phyloP scores from a whole-genome alignment of 768 basidiomycete species.

The Steccherinum ochraceum region DNA sequence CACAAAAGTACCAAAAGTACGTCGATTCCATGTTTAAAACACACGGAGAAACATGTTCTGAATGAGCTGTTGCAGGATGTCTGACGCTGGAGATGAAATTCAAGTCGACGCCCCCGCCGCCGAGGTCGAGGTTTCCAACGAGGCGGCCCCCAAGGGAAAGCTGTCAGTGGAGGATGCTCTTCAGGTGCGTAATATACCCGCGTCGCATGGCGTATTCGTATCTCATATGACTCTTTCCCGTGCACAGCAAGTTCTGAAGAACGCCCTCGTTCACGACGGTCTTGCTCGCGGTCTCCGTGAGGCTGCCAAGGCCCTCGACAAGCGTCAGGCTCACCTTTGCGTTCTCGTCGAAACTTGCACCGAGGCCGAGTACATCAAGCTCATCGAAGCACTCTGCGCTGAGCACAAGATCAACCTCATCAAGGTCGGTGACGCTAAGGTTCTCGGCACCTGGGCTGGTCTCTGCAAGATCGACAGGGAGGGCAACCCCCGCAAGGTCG shows the following conservation, averaged over 20 bases:
- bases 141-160: conserved; percentile 86
- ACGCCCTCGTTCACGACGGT: conserved; percentile 95
- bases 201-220: background rate
- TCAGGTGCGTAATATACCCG: conserved; percentile 43
- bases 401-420: conserved; percentile 99
- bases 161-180: conserved; percentile 93
- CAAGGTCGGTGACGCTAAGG: conserved; percentile 98
- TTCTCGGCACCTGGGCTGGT: conserved; percentile 97
- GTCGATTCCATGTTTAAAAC: background rate
- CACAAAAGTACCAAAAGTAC: conserved; percentile 19
- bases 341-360: conserved; percentile 99
- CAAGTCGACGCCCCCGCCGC: conserved; percentile 58
- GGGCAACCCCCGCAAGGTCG: conserved; percentile 96
- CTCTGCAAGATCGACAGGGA: conserved; percentile 99
- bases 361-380: conserved; percentile 99
- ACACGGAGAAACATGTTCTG: background rate
- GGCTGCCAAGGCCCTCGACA: conserved; percentile 97
- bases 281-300: conserved; percentile 97
- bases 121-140: conserved; percentile 77
- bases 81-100: conserved; percentile 98
- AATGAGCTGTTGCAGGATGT: conserved; percentile 52
- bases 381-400: conserved; percentile 98
- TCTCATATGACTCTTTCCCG: background rate
- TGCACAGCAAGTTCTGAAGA: conserved; percentile 94
- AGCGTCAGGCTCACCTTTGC: conserved; percentile 96